Evolutionary conservation across 257 asterid species (phyloP).

Genomic region (Ballota nigra): DNA sequence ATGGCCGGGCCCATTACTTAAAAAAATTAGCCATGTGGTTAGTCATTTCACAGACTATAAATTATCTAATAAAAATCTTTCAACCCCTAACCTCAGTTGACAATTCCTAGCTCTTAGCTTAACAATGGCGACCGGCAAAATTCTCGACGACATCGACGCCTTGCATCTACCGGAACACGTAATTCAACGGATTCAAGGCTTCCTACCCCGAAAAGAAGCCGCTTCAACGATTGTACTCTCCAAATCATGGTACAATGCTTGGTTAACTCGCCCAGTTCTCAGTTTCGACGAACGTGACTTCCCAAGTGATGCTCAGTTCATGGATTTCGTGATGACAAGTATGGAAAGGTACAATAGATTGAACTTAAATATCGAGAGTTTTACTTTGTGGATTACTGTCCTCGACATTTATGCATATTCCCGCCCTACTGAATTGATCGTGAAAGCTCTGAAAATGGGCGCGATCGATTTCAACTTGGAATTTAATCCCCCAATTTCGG

Average conservation of each 20-base stretch:
- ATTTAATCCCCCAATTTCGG: neutral
- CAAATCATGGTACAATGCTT: constrained; percentile 29
- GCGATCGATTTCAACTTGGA: neutral
- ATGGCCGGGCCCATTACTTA: too few species aligned
- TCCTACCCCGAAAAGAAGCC: constrained; percentile 19
- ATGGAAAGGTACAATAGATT: constrained; percentile 9
- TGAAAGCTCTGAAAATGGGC: constrained; percentile 15
- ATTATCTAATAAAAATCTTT: neutral
- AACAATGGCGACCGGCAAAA: neutral
- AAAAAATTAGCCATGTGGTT: too few species aligned
- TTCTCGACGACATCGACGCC: neutral
- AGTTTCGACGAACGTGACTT: constrained; percentile 5
- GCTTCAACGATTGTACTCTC: constrained; percentile 25
- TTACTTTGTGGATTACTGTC: constrained; percentile 1
- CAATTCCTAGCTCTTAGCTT: neutral
- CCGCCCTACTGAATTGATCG: constrained; percentile 14
- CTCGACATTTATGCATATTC: neutral
- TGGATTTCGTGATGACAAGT: neutral
- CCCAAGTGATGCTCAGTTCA: neutral
- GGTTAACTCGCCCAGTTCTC: constrained; percentile 22
- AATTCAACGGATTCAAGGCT: constrained; percentile 26
- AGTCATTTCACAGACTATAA: too few species aligned
- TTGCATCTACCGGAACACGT: constrained; percentile 13
- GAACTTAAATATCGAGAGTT: constrained; percentile 11
- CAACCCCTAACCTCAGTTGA: too few species aligned